Evolutionary conservation across 345 rosid species (phyloP), one percentile per base, ranked within the genome.

Genomic region (Psidium friedrichsthalianum): DNA sequence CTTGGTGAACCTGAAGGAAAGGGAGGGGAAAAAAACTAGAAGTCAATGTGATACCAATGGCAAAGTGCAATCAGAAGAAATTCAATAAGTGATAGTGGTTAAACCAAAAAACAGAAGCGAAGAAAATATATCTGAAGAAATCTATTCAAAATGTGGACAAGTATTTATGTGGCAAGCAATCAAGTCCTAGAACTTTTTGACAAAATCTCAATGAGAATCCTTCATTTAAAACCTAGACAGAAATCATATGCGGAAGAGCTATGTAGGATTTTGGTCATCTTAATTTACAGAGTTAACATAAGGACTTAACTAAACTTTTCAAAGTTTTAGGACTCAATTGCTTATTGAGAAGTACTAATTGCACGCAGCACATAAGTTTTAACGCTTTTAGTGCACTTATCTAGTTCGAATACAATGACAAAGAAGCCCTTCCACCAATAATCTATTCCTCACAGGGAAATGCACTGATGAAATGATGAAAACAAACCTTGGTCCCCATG

Each of bases 401-500:
- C 47, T 18, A 36, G 80, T 36, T 69, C 25, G 13, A 18, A 2
- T 9, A 69, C 47, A 36, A 36, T 36, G 40, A 36, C 36, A 36
- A 36, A 18, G 80, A 53, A 53, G 55, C 55, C 15, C 55, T 14
- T 69, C 47, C 80, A 36, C 22, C 25, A 0, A 36, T 69, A 36
- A 69, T 36, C 44, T 36, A 69, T 36, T 69, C 47, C 47, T 36
- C 80, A 36, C 80, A 36, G 13, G 13, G 5, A 69, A 69, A 69
- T 32, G 47, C 6, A 9, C 78, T 18, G 12, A 69, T 69, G 25
- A 40, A 69, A 36, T 36, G 47, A 69, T 69, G 80, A 69, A 36
- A 42, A 69, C 88, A 84, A 83, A 98, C 99, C 99, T 98, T 25
- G 99, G 99, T 59, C 98, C 99, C 99, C 99, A 98, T 53, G 99